phyloP scores from a whole-genome alignment of 257 asterid species.

The Plantago major region DNA sequence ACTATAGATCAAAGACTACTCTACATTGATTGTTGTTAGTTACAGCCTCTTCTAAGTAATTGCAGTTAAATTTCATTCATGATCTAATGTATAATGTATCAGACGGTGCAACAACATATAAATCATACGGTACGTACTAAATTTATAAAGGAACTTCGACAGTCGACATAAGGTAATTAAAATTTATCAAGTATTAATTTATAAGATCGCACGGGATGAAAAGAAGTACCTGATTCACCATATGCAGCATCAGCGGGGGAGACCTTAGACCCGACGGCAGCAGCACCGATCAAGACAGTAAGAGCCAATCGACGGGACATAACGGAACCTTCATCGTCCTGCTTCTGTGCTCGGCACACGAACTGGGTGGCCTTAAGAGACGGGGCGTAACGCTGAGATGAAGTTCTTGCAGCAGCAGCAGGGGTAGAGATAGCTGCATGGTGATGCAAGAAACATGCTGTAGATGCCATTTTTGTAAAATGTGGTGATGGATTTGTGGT shows the following conservation, averaged over 20 bases:
- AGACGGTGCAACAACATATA: no score
- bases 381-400: constrained; percentile 26
- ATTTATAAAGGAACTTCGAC: no score
- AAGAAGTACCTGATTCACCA: constrained; percentile 68
- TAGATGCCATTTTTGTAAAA: constrained; percentile 49
- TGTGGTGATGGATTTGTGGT: constrained; percentile 4
- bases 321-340: constrained; percentile 26
- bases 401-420: constrained; percentile 33
- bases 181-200: no score
- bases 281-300: constrained; percentile 61
- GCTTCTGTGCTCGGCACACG: constrained; percentile 63
- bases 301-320: constrained; percentile 69
- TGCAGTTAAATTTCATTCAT: no score
- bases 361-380: constrained; percentile 38
- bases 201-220: background rate
- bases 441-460: constrained; percentile 70
- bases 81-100: no score
- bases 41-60: no score
- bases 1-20: no score
- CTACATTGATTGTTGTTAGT: no score
- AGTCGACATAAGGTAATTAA: no score
- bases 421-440: constrained; percentile 41
- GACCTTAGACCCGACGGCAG: constrained; percentile 61
- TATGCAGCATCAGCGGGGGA: constrained; percentile 88
- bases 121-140: no score